Conservation (phyloP, 257 asterid genomes). For the Fraxinus americana region DNA sequence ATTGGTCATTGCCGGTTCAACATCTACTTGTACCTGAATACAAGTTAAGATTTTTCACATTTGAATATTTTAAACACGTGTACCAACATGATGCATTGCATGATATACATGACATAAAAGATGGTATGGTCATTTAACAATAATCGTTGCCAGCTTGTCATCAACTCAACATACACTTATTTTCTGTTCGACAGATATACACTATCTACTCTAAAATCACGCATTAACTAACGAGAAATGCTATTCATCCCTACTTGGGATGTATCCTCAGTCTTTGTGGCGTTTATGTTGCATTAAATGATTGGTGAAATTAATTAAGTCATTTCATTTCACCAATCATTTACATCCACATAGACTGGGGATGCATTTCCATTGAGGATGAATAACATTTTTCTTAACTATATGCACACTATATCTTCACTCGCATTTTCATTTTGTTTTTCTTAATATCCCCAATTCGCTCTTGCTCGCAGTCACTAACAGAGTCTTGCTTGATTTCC, state of each 20-base stretch:
- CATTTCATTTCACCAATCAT: no score
- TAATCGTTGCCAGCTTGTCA: not conserved
- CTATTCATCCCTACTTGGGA: no score
- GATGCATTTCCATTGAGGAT: no score
- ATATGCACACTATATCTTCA: slow-evolving; percentile 19
- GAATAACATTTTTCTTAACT: not conserved
- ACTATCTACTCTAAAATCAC: not conserved
- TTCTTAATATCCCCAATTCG: not conserved
- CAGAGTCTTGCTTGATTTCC: no score
- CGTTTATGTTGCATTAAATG: no score
- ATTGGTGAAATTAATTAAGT: no score
- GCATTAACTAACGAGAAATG: slow-evolving; percentile 10
- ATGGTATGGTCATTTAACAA: not conserved
- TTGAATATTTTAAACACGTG: not conserved
- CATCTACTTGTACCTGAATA: no score
- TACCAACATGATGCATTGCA: not conserved
- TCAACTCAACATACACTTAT: slow-evolving; percentile 38
- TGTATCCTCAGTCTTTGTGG: no score
- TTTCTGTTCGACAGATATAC: not conserved
- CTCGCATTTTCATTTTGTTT: no score
- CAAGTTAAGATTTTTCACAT: no score
- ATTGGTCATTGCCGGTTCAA: slow-evolving; percentile 34
- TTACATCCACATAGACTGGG: no score
- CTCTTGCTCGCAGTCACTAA: not conserved
- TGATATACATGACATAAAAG: not conserved